Evolutionary conservation across 164 flowering plant species (phyloP).

Genomic region (Aristolochia contorta): DNA sequence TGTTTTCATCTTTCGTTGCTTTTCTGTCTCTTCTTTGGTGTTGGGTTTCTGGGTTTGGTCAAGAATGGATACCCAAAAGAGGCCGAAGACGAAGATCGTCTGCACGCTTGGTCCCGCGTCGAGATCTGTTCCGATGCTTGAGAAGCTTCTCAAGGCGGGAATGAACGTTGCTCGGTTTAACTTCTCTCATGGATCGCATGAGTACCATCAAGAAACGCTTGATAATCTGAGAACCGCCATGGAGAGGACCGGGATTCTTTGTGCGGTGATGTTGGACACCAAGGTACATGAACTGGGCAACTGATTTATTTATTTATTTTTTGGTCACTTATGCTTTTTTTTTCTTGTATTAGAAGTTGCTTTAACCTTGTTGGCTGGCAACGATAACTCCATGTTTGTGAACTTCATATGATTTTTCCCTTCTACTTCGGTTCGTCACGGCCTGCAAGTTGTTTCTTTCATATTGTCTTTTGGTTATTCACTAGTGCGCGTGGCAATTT

Average conservation of each 20-base stretch:
- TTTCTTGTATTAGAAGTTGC: background rate
- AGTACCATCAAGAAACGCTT: conserved; percentile 58
- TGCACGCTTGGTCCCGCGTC: conserved; percentile 80
- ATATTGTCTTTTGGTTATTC: background rate
- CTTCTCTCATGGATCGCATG: conserved; percentile 80
- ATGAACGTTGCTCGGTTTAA: conserved; percentile 85
- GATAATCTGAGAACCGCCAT: conserved; percentile 53
- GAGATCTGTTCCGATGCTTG: conserved; percentile 57
- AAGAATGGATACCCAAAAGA: conserved; percentile 6
- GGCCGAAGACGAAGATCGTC: conserved; percentile 76
- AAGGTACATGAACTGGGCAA: conserved; percentile 28
- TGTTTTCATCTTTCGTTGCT: background rate
- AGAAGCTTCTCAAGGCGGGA: conserved; percentile 67
- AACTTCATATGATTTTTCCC: background rate
- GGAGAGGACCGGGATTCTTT: conserved; percentile 63
- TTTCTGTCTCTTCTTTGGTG: background rate
- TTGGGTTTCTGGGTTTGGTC: background rate
- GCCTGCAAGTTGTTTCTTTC: background rate
- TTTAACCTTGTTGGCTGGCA: background rate
- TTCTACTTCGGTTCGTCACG: background rate
- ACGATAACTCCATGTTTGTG: background rate
- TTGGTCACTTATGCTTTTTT: background rate
- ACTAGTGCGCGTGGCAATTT: too few species aligned
- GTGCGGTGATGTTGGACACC: conserved; percentile 79
- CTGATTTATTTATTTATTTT: background rate